Evolutionary conservation across 768 basidiomycete species (phyloP).

Genomic region (Lentinula raphanica): DNA sequence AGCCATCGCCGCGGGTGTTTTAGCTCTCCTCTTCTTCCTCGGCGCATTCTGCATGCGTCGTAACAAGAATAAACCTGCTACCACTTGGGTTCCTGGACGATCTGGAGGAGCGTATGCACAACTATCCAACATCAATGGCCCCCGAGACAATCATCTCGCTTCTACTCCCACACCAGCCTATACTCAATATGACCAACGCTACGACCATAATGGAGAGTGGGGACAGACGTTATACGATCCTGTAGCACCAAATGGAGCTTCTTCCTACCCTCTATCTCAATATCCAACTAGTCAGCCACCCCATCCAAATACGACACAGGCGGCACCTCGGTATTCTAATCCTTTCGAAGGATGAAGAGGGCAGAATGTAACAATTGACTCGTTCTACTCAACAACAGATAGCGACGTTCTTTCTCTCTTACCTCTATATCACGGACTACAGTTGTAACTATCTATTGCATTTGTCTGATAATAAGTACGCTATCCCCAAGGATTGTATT

Average conservation of each 20-base stretch:
- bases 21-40: background rate
- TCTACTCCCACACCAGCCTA: conserved; percentile 1
- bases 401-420: background rate
- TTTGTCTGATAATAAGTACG: background rate
- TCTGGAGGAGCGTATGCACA: conserved; percentile 5
- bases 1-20: conserved; percentile 3
- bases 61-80: background rate
- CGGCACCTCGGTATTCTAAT: background rate
- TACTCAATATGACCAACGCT: conserved; percentile 5
- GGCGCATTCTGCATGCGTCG: conserved; percentile 4
- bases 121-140: background rate
- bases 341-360: conserved; percentile 2
- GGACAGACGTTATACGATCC: conserved; percentile 5
- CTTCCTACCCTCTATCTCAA: background rate
- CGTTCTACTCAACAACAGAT: background rate
- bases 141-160: conserved; percentile 1
- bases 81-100: background rate
- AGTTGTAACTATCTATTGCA: background rate
- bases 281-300: background rate
- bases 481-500: background rate
- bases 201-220: conserved; percentile 7
- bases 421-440: background rate
- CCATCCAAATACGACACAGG: background rate
- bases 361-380: background rate
- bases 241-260: background rate